Evolutionary conservation across 345 rosid genomes (phyloP).

Genomic region (Arabis alpina): DNA sequence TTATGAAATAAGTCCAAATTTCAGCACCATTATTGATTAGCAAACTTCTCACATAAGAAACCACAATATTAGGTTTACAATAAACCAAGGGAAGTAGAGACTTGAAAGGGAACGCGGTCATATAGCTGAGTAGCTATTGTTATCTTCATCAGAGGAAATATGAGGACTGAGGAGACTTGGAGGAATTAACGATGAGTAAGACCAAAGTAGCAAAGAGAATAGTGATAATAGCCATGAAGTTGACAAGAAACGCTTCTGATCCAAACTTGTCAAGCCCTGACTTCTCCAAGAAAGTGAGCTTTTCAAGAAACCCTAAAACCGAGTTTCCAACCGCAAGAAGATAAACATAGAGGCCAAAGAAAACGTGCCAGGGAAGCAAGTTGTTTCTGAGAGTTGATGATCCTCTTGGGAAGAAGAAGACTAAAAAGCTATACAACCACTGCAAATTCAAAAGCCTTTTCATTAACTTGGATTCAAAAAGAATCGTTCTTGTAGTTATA

Average conservation of each 20-base stretch:
- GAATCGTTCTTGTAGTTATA: conserved; percentile 2
- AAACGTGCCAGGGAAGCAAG: conserved; percentile 75
- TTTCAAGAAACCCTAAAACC: conserved; percentile 72
- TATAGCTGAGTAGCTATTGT: conserved; percentile 55
- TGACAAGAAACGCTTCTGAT: conserved; percentile 76
- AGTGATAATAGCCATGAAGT: conserved; percentile 76
- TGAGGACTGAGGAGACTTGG: conserved; percentile 48
- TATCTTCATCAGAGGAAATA: conserved; percentile 44
- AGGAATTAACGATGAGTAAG: conserved; percentile 49
- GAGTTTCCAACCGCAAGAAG: conserved; percentile 65
- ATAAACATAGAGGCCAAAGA: conserved; percentile 67
- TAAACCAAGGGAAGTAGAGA: not conserved
- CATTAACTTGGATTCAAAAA: not conserved
- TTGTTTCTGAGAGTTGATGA: conserved; percentile 48
- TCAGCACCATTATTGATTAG: not conserved
- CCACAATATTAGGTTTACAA: not conserved
- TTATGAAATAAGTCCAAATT: no score
- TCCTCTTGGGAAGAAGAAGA: conserved; percentile 80
- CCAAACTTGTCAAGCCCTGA: conserved; percentile 74
- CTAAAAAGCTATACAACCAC: conserved; percentile 76
- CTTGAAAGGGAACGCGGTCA: conserved; percentile 19
- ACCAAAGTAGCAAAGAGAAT: conserved; percentile 70
- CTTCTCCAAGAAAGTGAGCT: conserved; percentile 80
- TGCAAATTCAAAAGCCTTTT: conserved; percentile 33
- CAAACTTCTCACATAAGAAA: conserved; percentile 13